Conservation (phyloP, 345 rosid genomes). For the Litchi chinensis region DNA sequence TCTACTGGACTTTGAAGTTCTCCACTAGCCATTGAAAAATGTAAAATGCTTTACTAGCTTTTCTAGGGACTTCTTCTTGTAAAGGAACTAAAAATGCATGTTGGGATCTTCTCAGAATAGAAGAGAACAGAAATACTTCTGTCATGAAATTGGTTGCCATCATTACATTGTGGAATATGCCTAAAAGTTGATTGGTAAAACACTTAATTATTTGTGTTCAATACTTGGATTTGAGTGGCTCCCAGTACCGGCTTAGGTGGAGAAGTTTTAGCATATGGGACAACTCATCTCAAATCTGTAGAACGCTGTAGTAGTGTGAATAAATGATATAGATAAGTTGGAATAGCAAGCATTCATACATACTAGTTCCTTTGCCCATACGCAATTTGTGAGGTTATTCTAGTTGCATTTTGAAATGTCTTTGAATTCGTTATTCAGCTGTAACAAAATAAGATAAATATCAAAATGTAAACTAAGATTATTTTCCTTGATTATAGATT, state of each 20-base stretch:
- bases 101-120: not conserved
- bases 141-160: not conserved
- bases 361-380: not conserved
- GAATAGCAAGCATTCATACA: not conserved
- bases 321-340: not conserved
- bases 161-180: not conserved
- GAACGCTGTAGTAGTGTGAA: not conserved
- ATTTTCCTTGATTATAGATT: conserved; percentile 42
- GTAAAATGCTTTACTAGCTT: no score
- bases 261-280: not conserved
- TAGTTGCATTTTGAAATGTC: not conserved
- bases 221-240: not conserved
- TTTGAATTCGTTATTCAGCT: not conserved
- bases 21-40: no score
- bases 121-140: not conserved
- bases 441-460: not conserved
- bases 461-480: not conserved
- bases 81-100: not conserved
- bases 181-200: not conserved
- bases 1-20: no score
- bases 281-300: not conserved
- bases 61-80: no score
- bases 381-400: not conserved
- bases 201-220: not conserved
- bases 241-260: not conserved